Evolutionary conservation across 306 rosid genomes (phyloP).

Genomic region (Malus domestica): DNA sequence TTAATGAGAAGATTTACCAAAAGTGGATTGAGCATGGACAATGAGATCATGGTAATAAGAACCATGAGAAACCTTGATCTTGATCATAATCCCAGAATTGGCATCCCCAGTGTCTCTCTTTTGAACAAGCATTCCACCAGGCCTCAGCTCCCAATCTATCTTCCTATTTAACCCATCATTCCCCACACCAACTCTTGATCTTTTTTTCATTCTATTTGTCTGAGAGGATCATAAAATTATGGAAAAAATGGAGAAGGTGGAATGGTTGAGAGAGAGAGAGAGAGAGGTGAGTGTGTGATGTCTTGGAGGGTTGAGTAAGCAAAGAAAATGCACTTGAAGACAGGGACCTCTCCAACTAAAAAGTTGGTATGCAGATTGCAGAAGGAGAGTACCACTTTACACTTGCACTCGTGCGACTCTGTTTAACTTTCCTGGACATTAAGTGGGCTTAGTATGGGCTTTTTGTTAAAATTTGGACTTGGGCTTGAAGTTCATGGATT

Average conservation of each 20-base stretch:
- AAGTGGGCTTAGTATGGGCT: neutral
- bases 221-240: slow-evolving; percentile 8
- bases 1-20: slow-evolving; percentile 31
- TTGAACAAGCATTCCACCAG: slow-evolving; percentile 75
- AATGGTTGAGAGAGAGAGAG: slow-evolving; percentile 17
- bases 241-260: slow-evolving; percentile 21
- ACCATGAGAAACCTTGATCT: slow-evolving; percentile 58
- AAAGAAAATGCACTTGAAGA: slow-evolving; percentile 38
- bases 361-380: neutral
- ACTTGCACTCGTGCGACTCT: neutral
- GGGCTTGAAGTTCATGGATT: neutral
- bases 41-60: slow-evolving; percentile 40
- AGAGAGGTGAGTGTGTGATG: neutral
- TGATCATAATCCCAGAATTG: slow-evolving; percentile 42
- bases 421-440: neutral
- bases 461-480: neutral
- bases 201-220: slow-evolving; percentile 34
- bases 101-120: slow-evolving; percentile 40
- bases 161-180: slow-evolving; percentile 24
- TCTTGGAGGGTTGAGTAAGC: slow-evolving; percentile 29
- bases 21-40: slow-evolving; percentile 49
- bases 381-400: neutral
- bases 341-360: slow-evolving; percentile 29
- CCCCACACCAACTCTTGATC: slow-evolving; percentile 26
- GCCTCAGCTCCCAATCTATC: slow-evolving; percentile 70